Base-by-base conservation (phyloP, 1,284 basidiomycete species). In the Rhodotorula sp. region DNA sequence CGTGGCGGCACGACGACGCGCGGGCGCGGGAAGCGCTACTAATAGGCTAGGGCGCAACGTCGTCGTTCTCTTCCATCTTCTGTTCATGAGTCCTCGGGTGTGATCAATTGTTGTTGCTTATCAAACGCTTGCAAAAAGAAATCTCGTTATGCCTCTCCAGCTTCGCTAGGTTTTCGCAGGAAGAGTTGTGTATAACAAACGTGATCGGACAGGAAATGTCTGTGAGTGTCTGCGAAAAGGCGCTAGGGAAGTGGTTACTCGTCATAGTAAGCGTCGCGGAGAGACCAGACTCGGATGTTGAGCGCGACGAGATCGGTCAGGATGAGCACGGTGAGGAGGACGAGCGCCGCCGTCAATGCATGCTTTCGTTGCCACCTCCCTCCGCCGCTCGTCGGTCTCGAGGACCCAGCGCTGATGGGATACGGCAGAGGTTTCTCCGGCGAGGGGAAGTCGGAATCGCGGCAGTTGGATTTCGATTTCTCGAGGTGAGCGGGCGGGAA, bases 281-380 rank as follows among this genome's bases (percentile, higher is more conserved):
- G 24, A 0, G 55, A n/a, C 18, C 64, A 65, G 4, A 71, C 49
- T 4, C 63, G 56, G 8, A 67, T 33, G 45, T 71, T 71, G 42
- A 71, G 62, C 1, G 59, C 45, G 55, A 71, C 30, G 14, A 71
- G 48, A 45, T 71, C 69, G 15, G 55, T 60, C 6, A 71, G 33
- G 26, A 68, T 30, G 8, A 65, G 12, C 26, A 71, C 15, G 6
- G 6, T 26, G 37, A 67, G 37, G 20, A 62, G 42, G 26, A 29
- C 62, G 4, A 29, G 51, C 3, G 8, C 62, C 6, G 18, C 49
- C 17, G 53, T 54, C 20, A 65, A 3, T 20, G 62, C 18, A 15
- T 30, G 6, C 60, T 46, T 49, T 1, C 57, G 33, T 30, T 3
- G 17, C 55, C 53, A 14, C 37, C 33, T 33, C 4, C 42, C 15